A percentile compares a stretch with the other conserved stretches of the same genome.
phyloP scores from a whole-genome alignment of 2,329 filamentous ascomycete genomes.

The Elsinoe perseae region DNA sequence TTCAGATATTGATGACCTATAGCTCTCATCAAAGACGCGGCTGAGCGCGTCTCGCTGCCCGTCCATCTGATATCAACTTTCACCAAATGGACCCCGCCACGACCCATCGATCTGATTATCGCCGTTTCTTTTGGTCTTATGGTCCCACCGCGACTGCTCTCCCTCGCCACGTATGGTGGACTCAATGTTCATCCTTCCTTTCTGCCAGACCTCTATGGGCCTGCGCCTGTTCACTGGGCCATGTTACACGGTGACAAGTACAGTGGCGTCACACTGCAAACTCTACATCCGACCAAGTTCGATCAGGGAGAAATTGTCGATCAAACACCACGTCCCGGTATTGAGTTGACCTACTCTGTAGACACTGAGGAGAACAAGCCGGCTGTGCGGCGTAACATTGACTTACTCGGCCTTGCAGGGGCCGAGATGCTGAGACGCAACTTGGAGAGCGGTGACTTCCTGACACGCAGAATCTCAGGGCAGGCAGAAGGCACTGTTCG shows the following conservation, averaged over 20 bases:
- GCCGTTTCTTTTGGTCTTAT: conserved; percentile 93
- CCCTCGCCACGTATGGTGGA: conserved; percentile 67
- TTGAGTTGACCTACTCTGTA: conserved; percentile 24
- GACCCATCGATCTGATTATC: conserved; percentile 65
- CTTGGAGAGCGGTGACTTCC: conserved; percentile 44
- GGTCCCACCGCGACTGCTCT: conserved; percentile 69
- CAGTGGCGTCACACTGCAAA: conserved; percentile 80
- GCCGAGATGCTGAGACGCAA: conserved; percentile 62
- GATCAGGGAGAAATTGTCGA: conserved; percentile 70
- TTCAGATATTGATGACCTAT: too few relatives aligned
- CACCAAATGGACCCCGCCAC: conserved; percentile 65
- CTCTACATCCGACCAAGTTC: conserved; percentile 66
- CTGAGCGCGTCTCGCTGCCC: conserved; percentile 52
- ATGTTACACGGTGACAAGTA: conserved; percentile 53
- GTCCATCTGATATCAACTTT: conserved; percentile 77
- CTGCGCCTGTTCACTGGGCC: conserved; percentile 81
- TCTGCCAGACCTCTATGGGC: conserved; percentile 75
- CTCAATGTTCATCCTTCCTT: conserved; percentile 91
- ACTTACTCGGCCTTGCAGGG: conserved; percentile 53
- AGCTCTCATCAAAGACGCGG: conserved; percentile 68
- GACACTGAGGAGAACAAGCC: neutral
- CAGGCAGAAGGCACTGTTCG: conserved; percentile 30
- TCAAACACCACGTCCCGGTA: conserved; percentile 52
- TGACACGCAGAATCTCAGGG: conserved; percentile 58
- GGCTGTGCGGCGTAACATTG: conserved; percentile 24